These are phyloP conservation scores for Penicillium corylophilum DNA, from an alignment of 2,329 filamentous ascomycete species.

Conservation along the genomic window DNA sequence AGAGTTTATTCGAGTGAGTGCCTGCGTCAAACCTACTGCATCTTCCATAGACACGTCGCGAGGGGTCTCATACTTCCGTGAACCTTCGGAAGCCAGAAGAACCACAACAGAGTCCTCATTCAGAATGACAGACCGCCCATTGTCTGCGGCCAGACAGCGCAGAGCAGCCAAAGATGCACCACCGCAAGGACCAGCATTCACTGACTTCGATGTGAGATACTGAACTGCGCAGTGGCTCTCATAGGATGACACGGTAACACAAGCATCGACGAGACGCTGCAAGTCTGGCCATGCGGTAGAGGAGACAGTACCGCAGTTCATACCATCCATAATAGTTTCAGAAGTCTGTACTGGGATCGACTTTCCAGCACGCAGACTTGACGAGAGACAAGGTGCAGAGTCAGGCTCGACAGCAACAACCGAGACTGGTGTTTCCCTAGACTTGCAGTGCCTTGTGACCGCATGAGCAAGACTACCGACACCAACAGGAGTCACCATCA, in stretches of 20 bases:
- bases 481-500: constrained; percentile 66
- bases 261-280: constrained; percentile 58
- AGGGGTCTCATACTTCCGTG: constrained; percentile 53
- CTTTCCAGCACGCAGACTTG: constrained; percentile 50
- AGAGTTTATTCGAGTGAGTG: constrained; percentile 52
- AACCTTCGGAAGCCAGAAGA: constrained; percentile 66
- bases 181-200: constrained; percentile 64
- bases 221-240: constrained; percentile 61
- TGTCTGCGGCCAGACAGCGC: constrained; percentile 42
- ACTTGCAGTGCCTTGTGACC: constrained; percentile 65
- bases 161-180: constrained; percentile 58
- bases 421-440: constrained; percentile 28
- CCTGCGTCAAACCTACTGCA: constrained; percentile 45
- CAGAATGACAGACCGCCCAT: constrained; percentile 35
- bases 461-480: constrained; percentile 73
- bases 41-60: constrained; percentile 44
- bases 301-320: constrained; percentile 71
- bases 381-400: constrained; percentile 56
- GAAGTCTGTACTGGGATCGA: constrained; percentile 54
- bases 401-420: constrained; percentile 72
- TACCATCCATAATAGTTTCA: constrained; percentile 69
- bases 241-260: constrained; percentile 59
- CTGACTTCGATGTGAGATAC: constrained; percentile 50
- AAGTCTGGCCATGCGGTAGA: constrained; percentile 64
- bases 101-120: constrained; percentile 58